Conservation (phyloP, 306 rosid species). For the Cercis canadensis region DNA sequence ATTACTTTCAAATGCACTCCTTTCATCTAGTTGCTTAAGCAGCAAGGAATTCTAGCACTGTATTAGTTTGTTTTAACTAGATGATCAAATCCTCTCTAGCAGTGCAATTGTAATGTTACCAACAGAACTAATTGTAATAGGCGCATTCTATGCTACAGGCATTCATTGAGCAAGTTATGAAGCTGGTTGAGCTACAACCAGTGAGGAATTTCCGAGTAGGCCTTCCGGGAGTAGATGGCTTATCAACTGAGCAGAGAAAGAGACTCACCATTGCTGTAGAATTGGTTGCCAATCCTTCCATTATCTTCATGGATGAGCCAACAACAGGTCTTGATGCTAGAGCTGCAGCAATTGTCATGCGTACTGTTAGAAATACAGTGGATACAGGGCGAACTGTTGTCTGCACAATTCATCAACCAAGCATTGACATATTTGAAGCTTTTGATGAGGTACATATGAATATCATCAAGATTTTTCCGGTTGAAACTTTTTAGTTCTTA, state of each 20-base stretch:
- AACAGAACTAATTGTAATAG: neutral
- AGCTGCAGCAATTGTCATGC: neutral
- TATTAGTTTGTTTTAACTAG: too few species aligned
- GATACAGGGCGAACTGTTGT: neutral
- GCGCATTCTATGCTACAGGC: neutral
- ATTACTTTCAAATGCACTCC: slow-evolving; percentile 36
- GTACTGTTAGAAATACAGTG: neutral
- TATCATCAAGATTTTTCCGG: neutral
- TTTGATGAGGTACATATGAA: neutral
- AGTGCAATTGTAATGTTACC: too few species aligned
- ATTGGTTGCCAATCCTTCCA: slow-evolving; percentile 32
- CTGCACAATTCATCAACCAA: slow-evolving; percentile 2
- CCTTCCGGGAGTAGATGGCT: slow-evolving; percentile 27
- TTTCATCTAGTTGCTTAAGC: too few species aligned
- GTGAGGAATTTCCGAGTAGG: slow-evolving; percentile 43
- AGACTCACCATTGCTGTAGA: slow-evolving; percentile 47
- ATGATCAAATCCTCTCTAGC: too few species aligned
- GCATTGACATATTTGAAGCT: neutral
- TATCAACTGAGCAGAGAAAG: slow-evolving; percentile 46
- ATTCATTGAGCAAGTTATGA: neutral
- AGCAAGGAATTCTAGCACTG: too few species aligned
- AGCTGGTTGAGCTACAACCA: neutral
- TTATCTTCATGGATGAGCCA: neutral
- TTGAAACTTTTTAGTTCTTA: neutral
- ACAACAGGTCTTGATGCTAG: slow-evolving; percentile 6